Evolutionary conservation across 108 stramenopile species (phyloP).

Genomic region (Fistulifera pelliculosa): DNA sequence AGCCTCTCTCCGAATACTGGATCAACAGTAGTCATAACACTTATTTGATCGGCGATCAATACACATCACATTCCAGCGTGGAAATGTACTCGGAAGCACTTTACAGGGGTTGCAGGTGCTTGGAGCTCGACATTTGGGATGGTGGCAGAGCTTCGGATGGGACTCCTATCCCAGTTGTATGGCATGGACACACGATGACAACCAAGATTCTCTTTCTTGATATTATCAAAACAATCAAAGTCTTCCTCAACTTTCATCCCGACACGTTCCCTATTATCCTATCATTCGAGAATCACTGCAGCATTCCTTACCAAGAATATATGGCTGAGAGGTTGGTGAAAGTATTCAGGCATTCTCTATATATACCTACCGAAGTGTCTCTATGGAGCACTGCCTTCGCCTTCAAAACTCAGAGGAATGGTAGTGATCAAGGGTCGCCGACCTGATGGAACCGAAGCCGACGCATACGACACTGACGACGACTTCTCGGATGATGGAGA

Average conservation of each 20-base stretch:
- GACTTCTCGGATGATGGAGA: conserved; percentile 26
- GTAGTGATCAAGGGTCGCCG: conserved; percentile 80
- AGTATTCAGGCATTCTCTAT: conserved; percentile 64
- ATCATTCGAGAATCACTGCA: conserved; percentile 95
- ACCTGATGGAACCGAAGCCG: conserved; percentile 27
- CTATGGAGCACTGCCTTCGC: conserved; percentile 56
- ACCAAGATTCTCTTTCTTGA: conserved; percentile 80
- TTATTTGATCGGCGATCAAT: conserved; percentile 94
- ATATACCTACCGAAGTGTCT: conserved; percentile 51
- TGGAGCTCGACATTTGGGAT: conserved; percentile 97
- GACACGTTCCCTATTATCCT: conserved; percentile 88
- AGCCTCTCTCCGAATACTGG: conserved; percentile 88
- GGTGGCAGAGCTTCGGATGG: conserved; percentile 30
- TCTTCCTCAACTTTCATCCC: conserved; percentile 64
- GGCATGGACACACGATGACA: conserved; percentile 92
- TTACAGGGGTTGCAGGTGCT: conserved; percentile 88
- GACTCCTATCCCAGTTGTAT: conserved; percentile 67
- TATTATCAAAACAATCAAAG: conserved; percentile 69
- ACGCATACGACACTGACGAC: conserved; percentile 26
- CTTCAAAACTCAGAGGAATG: conserved; percentile 64
- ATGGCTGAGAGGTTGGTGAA: conserved; percentile 71
- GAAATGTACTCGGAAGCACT: conserved; percentile 76
- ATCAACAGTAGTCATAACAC: conserved; percentile 96
- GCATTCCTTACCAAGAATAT: conserved; percentile 69
- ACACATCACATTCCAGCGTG: conserved; percentile 72